Evolutionary conservation across 306 rosid genomes (phyloP), one percentile per base, ranked within the genome.

Genomic region (Pterocarpus macrocarpus): DNA sequence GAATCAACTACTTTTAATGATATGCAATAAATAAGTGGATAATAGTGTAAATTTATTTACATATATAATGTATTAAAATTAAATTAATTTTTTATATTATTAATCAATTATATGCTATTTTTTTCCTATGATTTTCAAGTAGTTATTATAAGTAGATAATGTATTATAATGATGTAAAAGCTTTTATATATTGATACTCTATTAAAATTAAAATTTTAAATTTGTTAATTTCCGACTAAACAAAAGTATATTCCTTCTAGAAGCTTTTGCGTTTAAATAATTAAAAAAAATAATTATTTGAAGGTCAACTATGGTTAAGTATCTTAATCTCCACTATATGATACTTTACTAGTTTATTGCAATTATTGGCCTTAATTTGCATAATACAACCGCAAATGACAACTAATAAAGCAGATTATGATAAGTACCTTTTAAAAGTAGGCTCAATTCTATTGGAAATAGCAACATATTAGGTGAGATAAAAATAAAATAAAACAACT

Each of bases 231-330:
- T 43, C 47, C 47, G 4, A 43, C 47, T 5, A 43, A 43, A 1
- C 8, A 43, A 43, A 58, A 69, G n/a, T n/a, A 5, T 16, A 69
- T 43, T 45, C 65, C 69, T 71, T 70, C 78, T 64, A 55, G 84
- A 81, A 73, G 16, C 52, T 71, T 65, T 81, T 45, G 9, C 22
- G 8, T 10, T 57, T 57, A 55, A 56, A 81, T 13, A 32, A 56
- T 35, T 33, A 8, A 50, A 43, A 34, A 63, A 3, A 11, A 11
- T 5, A 67, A 65, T 1, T 53, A 39, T 63, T 41, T 56, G 14
- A 73, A 65, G 63, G 80, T 81, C 85, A 74, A 67, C 81, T 45
- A 58, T 67, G 77, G 64, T 47, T 59, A 45, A 45, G 56, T 56
- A 43, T 81, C 81, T 58, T 57, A 57, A 57, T 67, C 76, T 66